These are phyloP conservation scores for Trichoderma sp. DNA, from an alignment of 2,329 filamentous ascomycete species.

Conservation along the genomic window DNA sequence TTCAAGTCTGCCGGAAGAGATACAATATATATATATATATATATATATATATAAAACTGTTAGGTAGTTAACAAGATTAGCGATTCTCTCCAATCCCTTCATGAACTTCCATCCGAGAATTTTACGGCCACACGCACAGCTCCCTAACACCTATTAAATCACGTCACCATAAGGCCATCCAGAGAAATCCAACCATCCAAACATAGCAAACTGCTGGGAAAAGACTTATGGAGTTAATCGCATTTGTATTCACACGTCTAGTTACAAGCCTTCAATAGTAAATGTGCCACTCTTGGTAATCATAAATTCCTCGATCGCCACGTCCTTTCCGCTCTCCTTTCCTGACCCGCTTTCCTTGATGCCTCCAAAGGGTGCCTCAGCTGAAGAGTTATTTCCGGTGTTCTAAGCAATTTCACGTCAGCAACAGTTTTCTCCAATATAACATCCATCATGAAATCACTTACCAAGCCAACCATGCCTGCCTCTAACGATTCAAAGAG, in stretches of 20 bases:
- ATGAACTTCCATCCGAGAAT: background rate
- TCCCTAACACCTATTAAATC: no score
- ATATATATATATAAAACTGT: no score
- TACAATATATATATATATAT: no score
- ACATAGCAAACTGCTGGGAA: background rate
- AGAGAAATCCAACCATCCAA: background rate
- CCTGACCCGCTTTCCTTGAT: conserved; percentile 48
- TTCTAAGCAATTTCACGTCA: conserved; percentile 29
- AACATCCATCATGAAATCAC: conserved; percentile 21
- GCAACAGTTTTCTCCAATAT: background rate
- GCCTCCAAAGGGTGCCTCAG: conserved; percentile 46
- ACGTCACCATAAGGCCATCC: background rate
- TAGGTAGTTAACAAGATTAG: no score
- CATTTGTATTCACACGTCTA: background rate
- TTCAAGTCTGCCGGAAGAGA: no score
- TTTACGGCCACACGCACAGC: no score
- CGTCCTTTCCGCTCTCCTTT: conserved; percentile 47
- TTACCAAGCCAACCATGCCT: conserved; percentile 37
- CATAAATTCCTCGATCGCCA: conserved; percentile 46
- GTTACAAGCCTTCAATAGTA: conserved; percentile 32
- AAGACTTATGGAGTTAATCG: background rate
- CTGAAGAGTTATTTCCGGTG: conserved; percentile 40
- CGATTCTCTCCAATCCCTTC: no score
- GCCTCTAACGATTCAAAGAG: conserved; percentile 49
- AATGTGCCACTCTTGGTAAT: conserved; percentile 46